These are phyloP conservation scores for Fonsecaea erecta DNA, from an alignment of 2,329 filamentous ascomycete species.

Conservation along the genomic window DNA sequence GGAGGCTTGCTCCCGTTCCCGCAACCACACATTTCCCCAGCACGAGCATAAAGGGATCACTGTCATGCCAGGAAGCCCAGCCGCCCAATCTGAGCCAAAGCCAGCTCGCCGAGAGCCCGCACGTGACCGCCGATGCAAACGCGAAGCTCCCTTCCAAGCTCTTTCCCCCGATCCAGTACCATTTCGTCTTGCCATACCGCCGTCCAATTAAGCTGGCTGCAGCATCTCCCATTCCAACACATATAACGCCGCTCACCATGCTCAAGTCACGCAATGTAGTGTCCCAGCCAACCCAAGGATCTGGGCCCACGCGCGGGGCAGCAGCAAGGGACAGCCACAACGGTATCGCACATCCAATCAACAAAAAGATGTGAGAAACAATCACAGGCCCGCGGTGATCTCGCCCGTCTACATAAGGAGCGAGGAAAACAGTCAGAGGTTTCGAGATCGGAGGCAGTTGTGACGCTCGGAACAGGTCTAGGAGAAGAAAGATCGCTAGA, in stretches of 20 bases:
- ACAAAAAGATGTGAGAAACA: constrained; percentile 91
- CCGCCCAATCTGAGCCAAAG: constrained; percentile 76
- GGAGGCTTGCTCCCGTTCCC: constrained; percentile 80
- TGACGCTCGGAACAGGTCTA: constrained; percentile 87
- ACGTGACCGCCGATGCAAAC: constrained; percentile 78
- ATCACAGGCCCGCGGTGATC: constrained; percentile 94
- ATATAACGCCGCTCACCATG: constrained; percentile 91
- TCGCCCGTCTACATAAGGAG: constrained; percentile 91
- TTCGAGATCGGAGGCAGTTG: constrained; percentile 89
- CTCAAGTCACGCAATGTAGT: constrained; percentile 73
- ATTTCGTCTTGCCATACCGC: constrained; percentile 83
- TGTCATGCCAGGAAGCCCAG: constrained; percentile 56
- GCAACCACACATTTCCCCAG: constrained; percentile 69
- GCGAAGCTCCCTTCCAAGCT: constrained; percentile 84
- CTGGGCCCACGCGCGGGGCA: constrained; percentile 61
- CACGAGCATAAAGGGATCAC: constrained; percentile 38
- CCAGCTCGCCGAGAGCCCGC: constrained; percentile 72
- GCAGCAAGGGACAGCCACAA: constrained; percentile 86
- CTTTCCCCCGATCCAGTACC: constrained; percentile 96
- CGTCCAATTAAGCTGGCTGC: constrained; percentile 89
- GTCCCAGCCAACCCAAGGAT: constrained; percentile 73
- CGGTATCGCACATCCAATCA: constrained; percentile 93
- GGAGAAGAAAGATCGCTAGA: constrained; percentile 80
- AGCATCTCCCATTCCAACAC: constrained; percentile 93
- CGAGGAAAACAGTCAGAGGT: constrained; percentile 82